Percentiles rank a stretch among this genome's conserved stretches.
Evolutionary conservation across 371 early-diverging fungal species (phyloP).

Genomic region (Lichtheimia corymbifera): DNA sequence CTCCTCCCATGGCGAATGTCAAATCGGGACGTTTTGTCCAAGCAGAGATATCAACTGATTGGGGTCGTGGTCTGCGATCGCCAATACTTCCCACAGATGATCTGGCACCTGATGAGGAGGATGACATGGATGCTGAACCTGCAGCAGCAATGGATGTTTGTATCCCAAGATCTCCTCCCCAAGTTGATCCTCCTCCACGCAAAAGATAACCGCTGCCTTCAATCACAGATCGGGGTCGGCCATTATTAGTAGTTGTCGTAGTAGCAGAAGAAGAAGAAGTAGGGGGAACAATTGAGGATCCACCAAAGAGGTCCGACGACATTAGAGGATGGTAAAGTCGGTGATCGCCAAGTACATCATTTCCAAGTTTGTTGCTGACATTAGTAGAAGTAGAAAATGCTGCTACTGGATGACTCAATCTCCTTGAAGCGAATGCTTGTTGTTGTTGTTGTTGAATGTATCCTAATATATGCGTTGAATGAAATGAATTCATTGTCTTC

Average conservation of each 20-base stretch:
- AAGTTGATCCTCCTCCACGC: neutral
- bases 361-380: neutral
- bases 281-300: too few relatives aligned
- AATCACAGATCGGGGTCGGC: constrained; percentile 3
- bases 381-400: too few relatives aligned
- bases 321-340: neutral
- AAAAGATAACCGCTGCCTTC: constrained; percentile 3
- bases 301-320: neutral
- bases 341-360: neutral
- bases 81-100: neutral
- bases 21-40: constrained; percentile 25
- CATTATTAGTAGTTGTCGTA: neutral
- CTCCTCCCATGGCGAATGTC: constrained; percentile 39
- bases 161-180: neutral
- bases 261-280: neutral
- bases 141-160: neutral
- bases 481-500: too few relatives aligned
- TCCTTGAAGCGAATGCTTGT: neutral
- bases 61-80: constrained; percentile 45
- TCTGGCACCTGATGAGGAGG: constrained; percentile 2
- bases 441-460: constrained; percentile 5
- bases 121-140: constrained; percentile 3
- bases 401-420: neutral
- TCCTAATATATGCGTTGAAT: constrained; percentile 48
- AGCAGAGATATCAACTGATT: constrained; percentile 59